Evolutionary conservation across 2,329 filamentous ascomycete species (phyloP), one percentile per base, ranked within the genome.

Genomic region (Alternaria triticina): DNA sequence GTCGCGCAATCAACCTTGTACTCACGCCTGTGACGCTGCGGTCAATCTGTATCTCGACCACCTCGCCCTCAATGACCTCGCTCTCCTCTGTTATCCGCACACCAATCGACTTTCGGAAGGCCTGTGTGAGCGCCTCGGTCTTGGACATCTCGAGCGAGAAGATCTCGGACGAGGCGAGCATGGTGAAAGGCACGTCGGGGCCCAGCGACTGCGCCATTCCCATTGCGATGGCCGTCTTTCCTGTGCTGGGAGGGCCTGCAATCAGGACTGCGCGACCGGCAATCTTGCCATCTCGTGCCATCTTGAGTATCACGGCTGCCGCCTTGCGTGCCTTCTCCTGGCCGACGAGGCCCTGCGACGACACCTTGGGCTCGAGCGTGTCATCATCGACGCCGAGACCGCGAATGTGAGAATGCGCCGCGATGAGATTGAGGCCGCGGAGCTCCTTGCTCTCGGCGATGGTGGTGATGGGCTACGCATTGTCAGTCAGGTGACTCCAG

Each of bases 101-200:
- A 57, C 95, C 96, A 74, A 99, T 99, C 44, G 94, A 97, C 81
- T 97, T 98, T 75, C 96, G 91, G 85, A 99, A 98, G n/a, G 96
- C 95, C 82, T 99, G 96, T 58, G 95, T 97, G 36, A 99, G 89
- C 54, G 96, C 95, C 82, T 99, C 96, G 40, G 96, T 99, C 85
- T 99, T 99, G 74, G 94, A 97, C 95, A 99, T 98, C 82, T 99
- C 96, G 77, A 98, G 88, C 25, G 94, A 97, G 84, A 97, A 99
- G 76, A 99, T 97, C 81, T 99, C 96, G 62, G 94, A 97, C 13
- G 94, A 94, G 46, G 96, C 93, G 67, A 98, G 90, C 83, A 94
- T 94, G 22, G 96, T 99, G 80, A 99, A 99, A 5, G 96, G 96
- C 2, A 97, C 94, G 79, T 99, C 96, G 52, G 94, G 83, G 49